Evolutionary conservation across 768 basidiomycete genomes (phyloP), one percentile per base, ranked within the genome.

Genomic region (Agrocybe praecox): DNA sequence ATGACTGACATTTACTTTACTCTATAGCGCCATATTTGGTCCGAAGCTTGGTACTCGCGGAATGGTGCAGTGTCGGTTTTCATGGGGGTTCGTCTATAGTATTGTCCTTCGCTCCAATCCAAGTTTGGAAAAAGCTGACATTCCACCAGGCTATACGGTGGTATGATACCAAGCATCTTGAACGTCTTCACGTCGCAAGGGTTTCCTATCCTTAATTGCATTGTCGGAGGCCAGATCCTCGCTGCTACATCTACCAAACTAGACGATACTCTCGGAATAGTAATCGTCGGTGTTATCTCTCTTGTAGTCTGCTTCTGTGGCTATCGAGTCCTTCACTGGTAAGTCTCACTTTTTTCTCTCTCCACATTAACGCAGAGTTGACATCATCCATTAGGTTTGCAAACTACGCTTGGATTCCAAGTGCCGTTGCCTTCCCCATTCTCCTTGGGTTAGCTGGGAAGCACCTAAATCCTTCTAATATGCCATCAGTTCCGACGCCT

Each of bases 21-120:
- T 26, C 29, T 53, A 18, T 49, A 80, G 80, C 53, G 75, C 74
- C n/a, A 84, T 86, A 3, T 91, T 90, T 72, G 90, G 92, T 11
- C 90, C 92, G 0, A 87, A 85, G 67, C 74, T 89, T 0, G 92
- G 92, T n/a, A 81, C 88, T 65, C 79, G 92, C 18, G 88, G 88
- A 53, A 90, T 94, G 89, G 84, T 91, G 21, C 81, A 85, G 57
- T 84, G 88, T 65, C 61, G 60, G n/a, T 68, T 67, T 54, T 61
- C 72, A 22, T 70, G 67, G 67, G 69, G 69, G 70, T 73, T 51
- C 64, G 61, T 14, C 21, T 11, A 7, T 51, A 17, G 19, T 12
- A 24, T 14, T 26, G n/a, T n/a, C n/a, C n/a, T n/a, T n/a, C n/a
- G n/a, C n/a, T n/a, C n/a, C n/a, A n/a, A n/a, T n/a, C n/a, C n/a